Conservation (phyloP, 192 early-diverging fungal species). For the Piromyces finnis region DNA sequence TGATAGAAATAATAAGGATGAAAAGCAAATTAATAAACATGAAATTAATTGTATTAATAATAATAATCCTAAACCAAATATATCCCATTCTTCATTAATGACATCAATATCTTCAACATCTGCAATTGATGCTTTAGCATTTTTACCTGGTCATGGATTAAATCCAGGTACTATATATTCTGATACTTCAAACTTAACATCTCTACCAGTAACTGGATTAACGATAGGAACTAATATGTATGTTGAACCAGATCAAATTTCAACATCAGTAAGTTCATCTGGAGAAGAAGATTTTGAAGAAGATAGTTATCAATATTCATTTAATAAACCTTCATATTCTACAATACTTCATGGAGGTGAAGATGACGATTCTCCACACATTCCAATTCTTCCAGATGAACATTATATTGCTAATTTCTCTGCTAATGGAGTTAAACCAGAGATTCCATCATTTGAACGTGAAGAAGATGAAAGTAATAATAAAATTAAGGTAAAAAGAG, state of each 20-base stretch:
- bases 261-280: neutral
- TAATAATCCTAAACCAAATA: too few species aligned
- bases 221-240: neutral
- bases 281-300: neutral
- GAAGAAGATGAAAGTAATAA: neutral
- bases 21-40: too few species aligned
- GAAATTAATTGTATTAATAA: too few species aligned
- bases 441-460: neutral
- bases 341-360: neutral
- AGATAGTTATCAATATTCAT: neutral
- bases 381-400: neutral
- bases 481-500: neutral
- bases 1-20: too few species aligned
- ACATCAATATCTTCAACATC: too few species aligned
- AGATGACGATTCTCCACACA: neutral
- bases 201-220: neutral
- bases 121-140: too few species aligned
- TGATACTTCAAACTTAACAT: too few species aligned
- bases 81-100: too few species aligned
- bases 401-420: neutral
- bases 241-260: neutral
- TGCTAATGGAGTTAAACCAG: neutral
- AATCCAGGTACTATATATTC: too few species aligned
- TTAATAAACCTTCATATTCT: neutral
- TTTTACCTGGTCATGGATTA: too few species aligned